Percentiles rank a stretch among this genome's conserved stretches.
These are phyloP conservation scores for Populus nigra DNA, from an alignment of 345 rosid species.

Conservation along the genomic window DNA sequence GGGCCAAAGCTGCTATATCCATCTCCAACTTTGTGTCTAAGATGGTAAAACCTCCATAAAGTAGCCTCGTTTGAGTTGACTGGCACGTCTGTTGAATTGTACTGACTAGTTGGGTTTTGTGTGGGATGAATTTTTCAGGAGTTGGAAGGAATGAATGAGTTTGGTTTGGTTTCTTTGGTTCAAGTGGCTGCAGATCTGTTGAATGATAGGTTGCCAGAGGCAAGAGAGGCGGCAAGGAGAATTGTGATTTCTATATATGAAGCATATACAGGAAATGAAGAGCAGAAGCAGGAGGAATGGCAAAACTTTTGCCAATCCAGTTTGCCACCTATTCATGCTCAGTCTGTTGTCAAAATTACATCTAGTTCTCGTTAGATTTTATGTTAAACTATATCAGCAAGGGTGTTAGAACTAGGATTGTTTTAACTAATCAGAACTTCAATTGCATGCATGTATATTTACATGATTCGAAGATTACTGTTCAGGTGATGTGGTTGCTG, in stretches of 20 bases:
- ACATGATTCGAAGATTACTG: too few relatives aligned
- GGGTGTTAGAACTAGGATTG: neutral
- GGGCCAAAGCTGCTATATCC: constrained; percentile 75
- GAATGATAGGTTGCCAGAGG: constrained; percentile 83
- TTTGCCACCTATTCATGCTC: constrained; percentile 55
- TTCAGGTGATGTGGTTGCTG: too few relatives aligned
- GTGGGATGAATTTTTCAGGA: constrained; percentile 34
- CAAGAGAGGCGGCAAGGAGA: constrained; percentile 82
- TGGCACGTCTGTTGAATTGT: too few relatives aligned
- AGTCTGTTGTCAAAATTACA: constrained; percentile 57
- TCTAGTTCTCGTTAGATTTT: constrained; percentile 3
- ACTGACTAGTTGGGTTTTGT: neutral
- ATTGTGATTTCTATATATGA: constrained; percentile 40
- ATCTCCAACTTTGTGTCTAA: constrained; percentile 57
- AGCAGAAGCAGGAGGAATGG: constrained; percentile 66
- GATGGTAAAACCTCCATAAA: constrained; percentile 45
- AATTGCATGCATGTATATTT: too few relatives aligned
- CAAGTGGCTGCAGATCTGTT: constrained; percentile 58
- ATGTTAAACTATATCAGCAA: neutral
- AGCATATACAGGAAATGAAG: constrained; percentile 44
- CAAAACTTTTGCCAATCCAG: constrained; percentile 64
- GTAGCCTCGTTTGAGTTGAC: neutral
- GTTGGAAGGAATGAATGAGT: constrained; percentile 51
- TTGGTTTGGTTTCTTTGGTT: constrained; percentile 51
- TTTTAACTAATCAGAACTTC: too few relatives aligned